Evolutionary conservation across 805 yeast species (phyloP).

Genomic region (Candida multigemmis): DNA sequence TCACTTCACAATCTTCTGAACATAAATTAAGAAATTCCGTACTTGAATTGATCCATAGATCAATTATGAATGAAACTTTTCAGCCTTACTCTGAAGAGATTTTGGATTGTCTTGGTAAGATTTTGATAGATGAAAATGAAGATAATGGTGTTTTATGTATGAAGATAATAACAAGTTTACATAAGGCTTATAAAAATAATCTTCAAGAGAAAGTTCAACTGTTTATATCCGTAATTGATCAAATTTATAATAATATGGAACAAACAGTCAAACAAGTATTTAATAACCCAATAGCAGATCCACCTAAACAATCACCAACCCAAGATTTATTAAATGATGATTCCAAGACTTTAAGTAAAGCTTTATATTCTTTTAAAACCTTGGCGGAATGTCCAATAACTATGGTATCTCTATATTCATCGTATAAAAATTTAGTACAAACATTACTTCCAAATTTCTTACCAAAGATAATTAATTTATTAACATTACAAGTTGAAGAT

Average conservation of each 20-base stretch:
- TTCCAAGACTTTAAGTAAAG: slow-evolving; percentile 46
- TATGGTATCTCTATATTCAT: slow-evolving; percentile 84
- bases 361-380: slow-evolving; percentile 81
- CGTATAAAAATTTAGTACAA: slow-evolving; percentile 69
- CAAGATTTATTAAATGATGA: slow-evolving; percentile 34
- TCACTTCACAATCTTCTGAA: slow-evolving; percentile 56
- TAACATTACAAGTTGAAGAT: slow-evolving; percentile 72
- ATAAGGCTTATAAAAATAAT: slow-evolving; percentile 69
- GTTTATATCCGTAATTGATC: slow-evolving; percentile 67
- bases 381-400: slow-evolving; percentile 96
- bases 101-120: slow-evolving; percentile 47
- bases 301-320: slow-evolving; percentile 23
- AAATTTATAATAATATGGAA: slow-evolving; percentile 74
- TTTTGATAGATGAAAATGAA: slow-evolving; percentile 77
- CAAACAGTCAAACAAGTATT: slow-evolving; percentile 66
- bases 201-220: slow-evolving; percentile 66
- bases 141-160: slow-evolving; percentile 90
- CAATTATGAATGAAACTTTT: slow-evolving; percentile 75
- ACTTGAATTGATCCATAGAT: slow-evolving; percentile 70
- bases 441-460: slow-evolving; percentile 67
- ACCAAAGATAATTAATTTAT: slow-evolving; percentile 70
- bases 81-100: slow-evolving; percentile 59
- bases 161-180: slow-evolving; percentile 78
- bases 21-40: slow-evolving; percentile 70
- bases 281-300: slow-evolving; percentile 14